Base-by-base conservation (phyloP, 2,329 filamentous ascomycete genomes). In the Colletotrichum sidae region DNA sequence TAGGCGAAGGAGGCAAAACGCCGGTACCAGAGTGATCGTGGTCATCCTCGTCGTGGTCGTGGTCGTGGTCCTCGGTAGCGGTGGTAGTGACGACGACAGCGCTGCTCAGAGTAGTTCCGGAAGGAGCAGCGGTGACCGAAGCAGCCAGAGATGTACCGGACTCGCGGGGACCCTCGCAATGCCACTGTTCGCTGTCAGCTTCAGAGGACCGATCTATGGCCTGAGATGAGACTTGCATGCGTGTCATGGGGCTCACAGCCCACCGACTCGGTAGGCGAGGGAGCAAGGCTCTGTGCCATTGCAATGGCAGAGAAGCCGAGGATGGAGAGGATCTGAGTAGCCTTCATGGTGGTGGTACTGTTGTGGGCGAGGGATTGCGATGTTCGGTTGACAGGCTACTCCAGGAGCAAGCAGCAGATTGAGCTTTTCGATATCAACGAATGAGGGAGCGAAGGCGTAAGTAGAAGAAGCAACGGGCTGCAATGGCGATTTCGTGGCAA, bases 241-340 rank as follows among this genome's bases (percentile, higher is more conserved):
- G 25, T 25, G 25, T 25, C 76, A 59, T 80, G 78, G n/a, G 78
- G 69, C 52, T 76, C 71, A 60, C 78, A 81, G 15, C 75, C 75
- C 7, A 73, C 60, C 6, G 73, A 76, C 41, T 80, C 74, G 55
- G 75, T 78, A 3, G 76, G 75, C 46, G 73, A 75, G 7, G 76
- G 74, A 8, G 72, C 64, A 4, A 76, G 59, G n/a, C 61, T 67
- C 54, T 69, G 67, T 0, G 67, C 67, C 39, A 44, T 3, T 4
- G 39, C 25, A 57, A 65, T n/a, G 51, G 45, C 15, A 4, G 51
- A 53, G 51, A 66, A 53, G 60, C 65, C 65, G 17, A 69, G 46
- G 55, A 63, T n/a, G 50, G 65, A 55, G 10, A 68, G 50, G 11
- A 68, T 54, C 65, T 68, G 67, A 6, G 54, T 25, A 7, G 57